These are phyloP conservation scores for Termitomyces sp. DNA, from an alignment of 768 basidiomycete species.

Conservation along the genomic window DNA sequence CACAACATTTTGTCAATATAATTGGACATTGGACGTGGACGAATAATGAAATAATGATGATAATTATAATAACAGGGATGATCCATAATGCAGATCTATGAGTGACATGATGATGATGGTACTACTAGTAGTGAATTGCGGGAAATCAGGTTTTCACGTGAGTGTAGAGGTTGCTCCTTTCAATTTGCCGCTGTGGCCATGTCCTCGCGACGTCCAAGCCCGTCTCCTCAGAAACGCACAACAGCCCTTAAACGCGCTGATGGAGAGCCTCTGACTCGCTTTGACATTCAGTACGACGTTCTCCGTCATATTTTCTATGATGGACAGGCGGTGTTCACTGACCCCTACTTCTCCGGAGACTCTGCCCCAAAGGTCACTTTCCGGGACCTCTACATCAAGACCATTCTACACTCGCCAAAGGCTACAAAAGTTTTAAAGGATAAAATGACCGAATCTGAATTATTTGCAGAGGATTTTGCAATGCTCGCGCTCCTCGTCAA, in stretches of 20 bases:
- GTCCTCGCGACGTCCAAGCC: slow-evolving; percentile 39
- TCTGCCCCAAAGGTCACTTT: slow-evolving; percentile 43
- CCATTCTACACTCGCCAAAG: slow-evolving; percentile 55
- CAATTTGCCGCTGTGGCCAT: slow-evolving; percentile 10
- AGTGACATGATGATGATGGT: background rate
- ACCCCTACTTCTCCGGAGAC: slow-evolving; percentile 31
- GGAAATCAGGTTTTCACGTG: background rate
- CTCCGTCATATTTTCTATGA: slow-evolving; percentile 76
- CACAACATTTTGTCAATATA: slow-evolving; percentile 14
- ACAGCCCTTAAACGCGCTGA: slow-evolving; percentile 52
- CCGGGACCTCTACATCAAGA: slow-evolving; percentile 54
- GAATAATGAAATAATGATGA: too few relatives aligned
- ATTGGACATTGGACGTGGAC: too few relatives aligned
- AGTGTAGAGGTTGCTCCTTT: slow-evolving; percentile 1
- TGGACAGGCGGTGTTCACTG: slow-evolving; percentile 50
- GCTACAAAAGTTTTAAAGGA: slow-evolving; percentile 69
- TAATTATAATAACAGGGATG: too few relatives aligned
- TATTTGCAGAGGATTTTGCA: slow-evolving; percentile 66
- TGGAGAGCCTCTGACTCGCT: slow-evolving; percentile 62
- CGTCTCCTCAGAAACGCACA: slow-evolving; percentile 34
- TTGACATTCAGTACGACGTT: slow-evolving; percentile 77
- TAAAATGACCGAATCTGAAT: slow-evolving; percentile 58
- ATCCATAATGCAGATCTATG: slow-evolving; percentile 9
- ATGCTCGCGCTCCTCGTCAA: slow-evolving; percentile 74
- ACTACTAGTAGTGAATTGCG: slow-evolving; percentile 1